phyloP scores from a whole-genome alignment of 805 yeast genomes.

The Wickerhamomyces mucosus region DNA sequence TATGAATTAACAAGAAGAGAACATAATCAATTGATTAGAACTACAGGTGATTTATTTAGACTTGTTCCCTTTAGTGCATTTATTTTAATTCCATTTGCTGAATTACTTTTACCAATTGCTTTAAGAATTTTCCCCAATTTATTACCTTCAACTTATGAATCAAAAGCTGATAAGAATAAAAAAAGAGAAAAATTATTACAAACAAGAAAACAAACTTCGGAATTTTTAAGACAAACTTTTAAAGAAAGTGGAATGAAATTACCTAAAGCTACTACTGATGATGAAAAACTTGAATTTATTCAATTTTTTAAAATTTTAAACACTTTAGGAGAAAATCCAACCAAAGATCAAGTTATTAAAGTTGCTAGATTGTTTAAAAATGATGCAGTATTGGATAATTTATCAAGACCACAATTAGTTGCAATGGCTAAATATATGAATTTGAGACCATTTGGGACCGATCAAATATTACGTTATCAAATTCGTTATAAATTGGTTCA shows the following conservation, averaged over 20 bases:
- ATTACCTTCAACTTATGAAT: conserved; percentile 87
- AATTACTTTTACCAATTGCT: conserved; percentile 80
- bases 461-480: conserved; percentile 82
- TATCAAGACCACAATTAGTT: conserved; percentile 81
- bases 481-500: conserved; percentile 86
- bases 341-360: conserved; percentile 59
- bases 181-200: conserved; percentile 46
- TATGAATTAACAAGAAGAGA: conserved; percentile 90
- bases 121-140: conserved; percentile 88
- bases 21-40: conserved; percentile 76
- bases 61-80: conserved; percentile 91
- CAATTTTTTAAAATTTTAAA: conserved; percentile 69
- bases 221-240: conserved; percentile 56
- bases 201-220: conserved; percentile 56
- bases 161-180: conserved; percentile 48
- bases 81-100: conserved; percentile 89
- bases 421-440: conserved; percentile 92
- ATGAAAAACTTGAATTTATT: conserved; percentile 61
- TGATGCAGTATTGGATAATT: conserved; percentile 86
- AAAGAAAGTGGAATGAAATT: conserved; percentile 59
- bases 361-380: conserved; percentile 91
- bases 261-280: conserved; percentile 59
- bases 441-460: conserved; percentile 88
- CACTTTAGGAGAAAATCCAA: conserved; percentile 48
- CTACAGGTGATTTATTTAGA: conserved; percentile 76